Percentiles rank a stretch among this genome's conserved stretches.
These are phyloP conservation scores for Neonectria hederae DNA, from an alignment of 2,329 filamentous ascomycete genomes.

Conservation along the genomic window DNA sequence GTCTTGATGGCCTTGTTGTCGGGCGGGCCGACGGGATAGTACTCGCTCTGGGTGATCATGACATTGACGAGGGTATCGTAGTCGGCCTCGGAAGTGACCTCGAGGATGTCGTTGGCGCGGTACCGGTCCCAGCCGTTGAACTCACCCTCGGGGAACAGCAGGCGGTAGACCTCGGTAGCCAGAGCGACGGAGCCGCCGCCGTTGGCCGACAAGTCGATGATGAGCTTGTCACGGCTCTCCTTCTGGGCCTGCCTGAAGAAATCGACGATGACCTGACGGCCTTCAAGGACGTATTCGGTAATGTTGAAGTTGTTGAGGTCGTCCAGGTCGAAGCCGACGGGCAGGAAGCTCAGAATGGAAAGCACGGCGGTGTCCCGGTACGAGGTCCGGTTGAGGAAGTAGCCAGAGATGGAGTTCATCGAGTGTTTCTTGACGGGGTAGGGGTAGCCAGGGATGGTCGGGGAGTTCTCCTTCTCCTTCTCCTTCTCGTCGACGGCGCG, in stretches of 20 bases:
- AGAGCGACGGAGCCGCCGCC: constrained; percentile 36
- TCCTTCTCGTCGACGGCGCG: constrained; percentile 2
- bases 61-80: constrained; percentile 27
- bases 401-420: constrained; percentile 23
- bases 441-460: constrained; percentile 24
- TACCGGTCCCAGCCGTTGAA: constrained; percentile 33
- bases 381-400: constrained; percentile 32
- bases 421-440: constrained; percentile 31
- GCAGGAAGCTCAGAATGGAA: constrained; percentile 37
- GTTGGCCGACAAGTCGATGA: constrained; percentile 39
- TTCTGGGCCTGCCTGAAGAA: constrained; percentile 33
- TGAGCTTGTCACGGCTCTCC: constrained; percentile 37
- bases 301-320: constrained; percentile 8
- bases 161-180: constrained; percentile 32
- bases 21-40: constrained; percentile 27
- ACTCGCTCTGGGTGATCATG: constrained; percentile 21
- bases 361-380: constrained; percentile 38
- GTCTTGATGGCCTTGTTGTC: constrained; percentile 26
- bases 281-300: constrained; percentile 31
- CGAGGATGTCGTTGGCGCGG: constrained; percentile 35
- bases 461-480: not conserved
- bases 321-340: constrained; percentile 22
- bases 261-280: constrained; percentile 27
- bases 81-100: constrained; percentile 28
- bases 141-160: constrained; percentile 35